These are phyloP conservation scores for Xerocomellus amylosporus DNA, from an alignment of 768 basidiomycete species.

Conservation along the genomic window DNA sequence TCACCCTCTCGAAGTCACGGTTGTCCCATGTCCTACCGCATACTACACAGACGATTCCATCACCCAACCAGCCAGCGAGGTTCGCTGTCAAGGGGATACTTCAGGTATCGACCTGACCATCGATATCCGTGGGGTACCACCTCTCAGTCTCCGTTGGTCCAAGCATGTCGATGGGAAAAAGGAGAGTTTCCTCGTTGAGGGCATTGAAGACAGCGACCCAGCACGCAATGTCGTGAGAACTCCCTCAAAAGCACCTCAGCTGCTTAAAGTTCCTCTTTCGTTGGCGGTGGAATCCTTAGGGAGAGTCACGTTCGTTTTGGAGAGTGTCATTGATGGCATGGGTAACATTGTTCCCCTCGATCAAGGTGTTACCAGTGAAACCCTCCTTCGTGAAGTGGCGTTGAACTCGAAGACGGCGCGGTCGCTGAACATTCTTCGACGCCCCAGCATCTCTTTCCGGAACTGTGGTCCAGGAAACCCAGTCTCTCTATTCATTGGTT, in stretches of 20 bases:
- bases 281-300: conserved; percentile 63
- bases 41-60: conserved; percentile 51
- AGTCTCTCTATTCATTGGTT: conserved; percentile 67
- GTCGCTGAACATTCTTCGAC: conserved; percentile 66
- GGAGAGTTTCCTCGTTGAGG: conserved; percentile 78
- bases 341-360: conserved; percentile 67
- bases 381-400: conserved; percentile 22
- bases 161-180: conserved; percentile 62
- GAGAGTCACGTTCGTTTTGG: conserved; percentile 68
- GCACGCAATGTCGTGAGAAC: conserved; percentile 25
- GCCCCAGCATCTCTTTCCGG: conserved; percentile 70
- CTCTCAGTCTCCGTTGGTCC: conserved; percentile 74
- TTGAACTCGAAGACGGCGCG: conserved; percentile 50
- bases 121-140: conserved; percentile 69
- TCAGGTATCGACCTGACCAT: conserved; percentile 56
- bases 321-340: conserved; percentile 78
- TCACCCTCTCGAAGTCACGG: conserved; percentile 57
- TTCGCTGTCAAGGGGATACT: conserved; percentile 71
- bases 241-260: conserved; percentile 42
- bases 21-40: conserved; percentile 82
- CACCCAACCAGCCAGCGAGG: conserved; percentile 35
- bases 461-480: conserved; percentile 71
- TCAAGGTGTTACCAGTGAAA: conserved; percentile 28
- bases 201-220: conserved; percentile 63
- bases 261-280: conserved; percentile 65